Percentiles rank a stretch among this genome's conserved stretches.
These are phyloP conservation scores for Crucibulum laeve DNA, from an alignment of 768 basidiomycete genomes.

Conservation along the genomic window DNA sequence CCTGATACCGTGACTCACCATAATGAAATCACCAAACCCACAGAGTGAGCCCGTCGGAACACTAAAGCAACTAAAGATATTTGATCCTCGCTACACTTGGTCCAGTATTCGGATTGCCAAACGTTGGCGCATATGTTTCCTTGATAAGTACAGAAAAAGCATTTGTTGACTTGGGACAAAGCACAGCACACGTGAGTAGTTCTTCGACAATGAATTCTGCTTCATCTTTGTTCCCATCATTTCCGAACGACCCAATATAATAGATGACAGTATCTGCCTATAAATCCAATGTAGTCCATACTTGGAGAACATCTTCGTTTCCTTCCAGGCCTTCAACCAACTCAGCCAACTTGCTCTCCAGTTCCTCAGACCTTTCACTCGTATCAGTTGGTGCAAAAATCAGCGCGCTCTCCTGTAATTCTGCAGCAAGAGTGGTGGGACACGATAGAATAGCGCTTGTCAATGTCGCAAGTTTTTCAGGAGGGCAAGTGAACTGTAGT, in stretches of 20 bases:
- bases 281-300: slow-evolving; percentile 50
- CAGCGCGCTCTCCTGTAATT: slow-evolving; percentile 43
- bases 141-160: background rate
- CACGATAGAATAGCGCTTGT: slow-evolving; percentile 24
- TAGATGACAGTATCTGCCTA: slow-evolving; percentile 4
- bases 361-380: slow-evolving; percentile 31
- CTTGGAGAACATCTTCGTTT: slow-evolving; percentile 52
- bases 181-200: too few relatives aligned
- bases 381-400: slow-evolving; percentile 49
- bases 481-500: slow-evolving; percentile 47
- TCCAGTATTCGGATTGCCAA: background rate
- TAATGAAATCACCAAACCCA: too few relatives aligned
- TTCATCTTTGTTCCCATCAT: too few relatives aligned
- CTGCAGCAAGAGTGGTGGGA: slow-evolving; percentile 16
- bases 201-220: too few relatives aligned
- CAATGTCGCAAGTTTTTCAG: slow-evolving; percentile 32
- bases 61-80: too few relatives aligned
- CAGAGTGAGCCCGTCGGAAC: too few relatives aligned
- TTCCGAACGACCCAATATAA: too few relatives aligned
- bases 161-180: too few relatives aligned
- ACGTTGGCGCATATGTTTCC: background rate
- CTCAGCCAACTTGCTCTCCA: slow-evolving; percentile 31
- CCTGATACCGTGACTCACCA: too few relatives aligned
- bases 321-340: slow-evolving; percentile 52
- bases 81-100: too few relatives aligned